phyloP scores from a whole-genome alignment of 2,329 filamentous ascomycete species.

The Conoideocrella luteorostrata region DNA sequence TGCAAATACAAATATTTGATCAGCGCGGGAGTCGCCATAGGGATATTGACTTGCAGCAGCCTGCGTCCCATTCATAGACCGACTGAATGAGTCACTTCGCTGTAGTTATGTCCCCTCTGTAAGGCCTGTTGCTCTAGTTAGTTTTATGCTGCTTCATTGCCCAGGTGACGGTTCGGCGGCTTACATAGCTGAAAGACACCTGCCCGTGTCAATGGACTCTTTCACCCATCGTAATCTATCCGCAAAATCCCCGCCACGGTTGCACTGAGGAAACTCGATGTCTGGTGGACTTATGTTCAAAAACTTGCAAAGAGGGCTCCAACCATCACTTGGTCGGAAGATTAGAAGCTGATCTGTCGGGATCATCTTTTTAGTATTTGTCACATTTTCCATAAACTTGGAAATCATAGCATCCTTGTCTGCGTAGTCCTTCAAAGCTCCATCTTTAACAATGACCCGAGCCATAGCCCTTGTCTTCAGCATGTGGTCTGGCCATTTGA shows the following conservation, averaged over 20 bases:
- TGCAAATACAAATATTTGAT: too few relatives aligned
- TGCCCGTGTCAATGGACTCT: not conserved
- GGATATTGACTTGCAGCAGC: too few relatives aligned
- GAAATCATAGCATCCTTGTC: not conserved
- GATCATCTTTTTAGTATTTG: not conserved
- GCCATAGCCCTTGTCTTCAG: not conserved
- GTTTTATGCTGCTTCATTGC: too few relatives aligned
- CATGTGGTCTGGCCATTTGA: not conserved
- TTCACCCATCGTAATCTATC: not conserved
- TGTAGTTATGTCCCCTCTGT: too few relatives aligned
- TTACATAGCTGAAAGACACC: not conserved
- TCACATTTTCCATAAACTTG: not conserved
- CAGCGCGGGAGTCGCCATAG: too few relatives aligned
- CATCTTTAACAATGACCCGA: not conserved
- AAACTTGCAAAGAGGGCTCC: not conserved
- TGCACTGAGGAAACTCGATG: not conserved
- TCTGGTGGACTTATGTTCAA: not conserved
- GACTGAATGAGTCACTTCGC: too few relatives aligned
- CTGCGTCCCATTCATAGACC: too few relatives aligned
- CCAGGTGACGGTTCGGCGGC: too few relatives aligned
- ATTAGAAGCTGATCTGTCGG: not conserved
- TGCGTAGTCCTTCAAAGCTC: not conserved
- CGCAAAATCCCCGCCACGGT: not conserved
- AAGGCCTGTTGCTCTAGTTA: too few relatives aligned
- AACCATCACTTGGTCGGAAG: not conserved